These are phyloP conservation scores for Debaryomyces tyrocola DNA, from an alignment of 805 yeast species.

Conservation along the genomic window DNA sequence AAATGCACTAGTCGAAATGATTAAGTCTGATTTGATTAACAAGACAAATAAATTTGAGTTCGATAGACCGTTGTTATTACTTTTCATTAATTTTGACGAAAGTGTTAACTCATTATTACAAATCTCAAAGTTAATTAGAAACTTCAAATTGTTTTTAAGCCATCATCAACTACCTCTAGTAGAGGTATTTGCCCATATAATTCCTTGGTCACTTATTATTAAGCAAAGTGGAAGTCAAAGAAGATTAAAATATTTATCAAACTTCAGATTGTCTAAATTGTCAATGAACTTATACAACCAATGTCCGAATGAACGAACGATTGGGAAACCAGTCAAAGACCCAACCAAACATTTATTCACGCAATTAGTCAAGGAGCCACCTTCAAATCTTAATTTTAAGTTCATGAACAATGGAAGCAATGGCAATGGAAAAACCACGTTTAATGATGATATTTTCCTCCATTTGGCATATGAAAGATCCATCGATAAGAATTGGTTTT, in stretches of 20 bases:
- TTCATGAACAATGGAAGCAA: constrained; percentile 22
- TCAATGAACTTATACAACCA: constrained; percentile 59
- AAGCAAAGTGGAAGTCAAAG: constrained; percentile 16
- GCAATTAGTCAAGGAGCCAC: constrained; percentile 38
- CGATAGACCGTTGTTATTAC: constrained; percentile 48
- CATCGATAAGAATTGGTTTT: constrained; percentile 77
- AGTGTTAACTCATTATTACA: constrained; percentile 46
- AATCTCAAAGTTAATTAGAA: constrained; percentile 46
- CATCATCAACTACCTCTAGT: constrained; percentile 43
- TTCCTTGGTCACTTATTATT: constrained; percentile 29
- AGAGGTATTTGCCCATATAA: constrained; percentile 34
- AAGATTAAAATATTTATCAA: constrained; percentile 27
- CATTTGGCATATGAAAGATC: constrained; percentile 88
- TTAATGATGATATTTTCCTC: constrained; percentile 68
- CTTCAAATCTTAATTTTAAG: constrained; percentile 35
- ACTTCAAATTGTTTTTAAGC: constrained; percentile 40
- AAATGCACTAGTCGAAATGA: constrained; percentile 33
- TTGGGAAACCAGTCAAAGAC: constrained; percentile 11
- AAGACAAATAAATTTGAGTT: constrained; percentile 43
- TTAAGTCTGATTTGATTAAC: constrained; percentile 39
- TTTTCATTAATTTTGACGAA: constrained; percentile 48
- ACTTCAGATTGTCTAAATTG: constrained; percentile 39
- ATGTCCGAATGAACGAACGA: constrained; percentile 39
- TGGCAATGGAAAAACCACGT: constrained; percentile 16
- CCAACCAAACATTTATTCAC: constrained; percentile 22